phyloP scores from a whole-genome alignment of 1,284 basidiomycete species.

The Sporisorium scitamineum region DNA sequence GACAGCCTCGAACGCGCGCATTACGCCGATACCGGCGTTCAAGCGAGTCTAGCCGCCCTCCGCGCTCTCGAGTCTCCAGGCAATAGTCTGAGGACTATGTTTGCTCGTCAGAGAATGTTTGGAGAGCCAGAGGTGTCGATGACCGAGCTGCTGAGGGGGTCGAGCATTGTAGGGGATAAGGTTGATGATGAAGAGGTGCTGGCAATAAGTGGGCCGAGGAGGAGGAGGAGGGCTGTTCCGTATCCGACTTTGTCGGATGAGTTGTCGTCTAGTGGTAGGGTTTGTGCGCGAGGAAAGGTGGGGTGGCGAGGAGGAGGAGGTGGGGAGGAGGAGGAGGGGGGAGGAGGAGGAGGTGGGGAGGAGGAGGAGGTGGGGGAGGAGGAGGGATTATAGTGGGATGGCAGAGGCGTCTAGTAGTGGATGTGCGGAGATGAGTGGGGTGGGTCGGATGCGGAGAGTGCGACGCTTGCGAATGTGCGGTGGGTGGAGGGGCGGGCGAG shows the following conservation, averaged over 20 bases:
- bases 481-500: not conserved
- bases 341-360: constrained; percentile 6
- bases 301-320: constrained; percentile 6
- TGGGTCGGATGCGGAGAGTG: constrained; percentile 19
- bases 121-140: constrained; percentile 27
- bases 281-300: too few relatives aligned
- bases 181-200: constrained; percentile 9
- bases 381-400: constrained; percentile 12
- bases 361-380: constrained; percentile 11
- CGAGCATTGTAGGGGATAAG: not conserved
- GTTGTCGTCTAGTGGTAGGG: constrained; percentile 30
- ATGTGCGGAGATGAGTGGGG: constrained; percentile 19
- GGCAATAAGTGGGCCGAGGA: constrained; percentile 19
- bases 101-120: constrained; percentile 39
- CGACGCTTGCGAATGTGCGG: constrained; percentile 16
- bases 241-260: constrained; percentile 34
- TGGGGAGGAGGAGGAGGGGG: not conserved
- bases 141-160: constrained; percentile 12
- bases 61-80: constrained; percentile 43
- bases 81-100: constrained; percentile 29
- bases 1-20: constrained; percentile 21
- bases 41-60: constrained; percentile 42
- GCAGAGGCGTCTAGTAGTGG: constrained; percentile 24
- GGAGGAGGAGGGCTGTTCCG: constrained; percentile 28
- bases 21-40: constrained; percentile 42